Evolutionary conservation across 352 stramenopile genomes (phyloP), one percentile per base, ranked within the genome.

Genomic region (Globisporangium uncinulatum): DNA sequence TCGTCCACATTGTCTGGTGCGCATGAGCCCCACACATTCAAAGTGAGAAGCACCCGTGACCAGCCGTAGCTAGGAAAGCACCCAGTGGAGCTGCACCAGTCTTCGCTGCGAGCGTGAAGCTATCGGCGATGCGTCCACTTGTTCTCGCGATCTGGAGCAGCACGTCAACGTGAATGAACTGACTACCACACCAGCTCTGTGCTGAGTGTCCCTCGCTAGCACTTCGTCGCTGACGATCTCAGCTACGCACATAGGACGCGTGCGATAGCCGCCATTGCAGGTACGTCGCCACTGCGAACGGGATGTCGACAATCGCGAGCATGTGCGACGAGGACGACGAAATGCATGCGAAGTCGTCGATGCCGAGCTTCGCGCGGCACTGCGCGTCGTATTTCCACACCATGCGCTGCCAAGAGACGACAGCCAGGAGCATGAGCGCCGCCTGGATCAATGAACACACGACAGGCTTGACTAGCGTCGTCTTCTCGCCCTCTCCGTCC

Each of bases 51-150:
- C 10, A 37, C 15, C 2, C n/a, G 9, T 49, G 3, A 4, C 9
- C 39, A 54, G 11, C 19, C 5, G 19, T n/a, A 57, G 34, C 8
- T 36, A 15, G 19, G 6, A 51, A 43, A 50, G 11, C 17, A 44
- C 21, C 13, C 13, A 15, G 6, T 21, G 11, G 3, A 20, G 9
- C 7, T 59, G 17, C 59, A 63, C 75, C 76, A 64, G 68, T 90
- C 65, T 93, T 93, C 17, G 73, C 79, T 19, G 80, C 79, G 6
- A 93, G 67, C 1, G 82, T 87, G 60, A 93, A 93, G 4, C 66
- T 67, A 51, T 91, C 77, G 14, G 80, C 70, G 39, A 91, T 86
- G 20, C 41, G 52, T 43, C 73, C 54, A 31, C 51, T 61, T 63
- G 62, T 49, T 59, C 71, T 74, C 36, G 76, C 64, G 57, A 76